Percentiles rank a stretch among this genome's conserved stretches.
Evolutionary conservation across 257 asterid species (phyloP).

Genomic region (Solanum ossicruentum): DNA sequence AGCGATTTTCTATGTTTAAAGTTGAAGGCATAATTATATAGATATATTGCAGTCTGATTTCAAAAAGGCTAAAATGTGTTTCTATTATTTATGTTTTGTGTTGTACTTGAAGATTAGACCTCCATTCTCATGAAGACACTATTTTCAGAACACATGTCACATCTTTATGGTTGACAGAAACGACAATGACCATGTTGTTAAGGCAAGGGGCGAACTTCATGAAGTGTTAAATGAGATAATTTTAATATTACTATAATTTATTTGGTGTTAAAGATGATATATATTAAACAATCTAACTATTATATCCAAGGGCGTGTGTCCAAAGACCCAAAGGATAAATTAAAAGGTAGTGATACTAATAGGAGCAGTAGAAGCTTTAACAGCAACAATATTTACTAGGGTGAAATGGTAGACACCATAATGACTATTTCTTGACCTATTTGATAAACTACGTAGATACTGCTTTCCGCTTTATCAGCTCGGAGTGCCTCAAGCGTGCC

Average conservation of each 20-base stretch:
- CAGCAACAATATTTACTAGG: neutral
- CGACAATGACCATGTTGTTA: neutral
- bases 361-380: neutral
- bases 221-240: neutral
- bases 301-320: neutral
- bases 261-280: neutral
- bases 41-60: neutral
- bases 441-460: too few species aligned
- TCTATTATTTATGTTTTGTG: neutral
- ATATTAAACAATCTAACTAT: neutral
- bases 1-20: neutral
- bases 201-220: neutral
- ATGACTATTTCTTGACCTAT: neutral
- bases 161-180: neutral
- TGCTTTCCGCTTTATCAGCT: neutral
- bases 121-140: neutral
- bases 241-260: neutral
- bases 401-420: neutral
- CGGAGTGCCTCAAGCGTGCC: neutral
- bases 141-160: neutral
- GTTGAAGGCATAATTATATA: neutral
- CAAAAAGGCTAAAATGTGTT: neutral
- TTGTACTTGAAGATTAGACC: neutral
- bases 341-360: neutral
- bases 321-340: neutral